Conservation (phyloP, 805 yeast genomes). For the Yamadazyma takamatsuzukensis region DNA sequence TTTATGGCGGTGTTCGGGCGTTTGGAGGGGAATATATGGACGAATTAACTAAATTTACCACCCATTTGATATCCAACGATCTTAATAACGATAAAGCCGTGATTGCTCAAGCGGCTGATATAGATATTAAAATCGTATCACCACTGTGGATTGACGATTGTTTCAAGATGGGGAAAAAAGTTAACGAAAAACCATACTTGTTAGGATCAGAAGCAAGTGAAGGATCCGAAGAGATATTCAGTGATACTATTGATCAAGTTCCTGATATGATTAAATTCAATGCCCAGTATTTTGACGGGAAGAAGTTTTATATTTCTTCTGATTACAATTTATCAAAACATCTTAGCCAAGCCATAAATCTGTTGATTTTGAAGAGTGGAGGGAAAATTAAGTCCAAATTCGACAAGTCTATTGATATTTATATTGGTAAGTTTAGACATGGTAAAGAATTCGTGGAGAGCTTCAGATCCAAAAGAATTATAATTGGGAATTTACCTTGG, state of each 20-base stretch:
- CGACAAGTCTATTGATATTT: constrained; percentile 30
- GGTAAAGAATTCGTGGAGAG: constrained; percentile 56
- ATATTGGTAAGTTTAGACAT: constrained; percentile 58
- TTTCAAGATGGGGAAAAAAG: constrained; percentile 45
- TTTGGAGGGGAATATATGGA: constrained; percentile 76
- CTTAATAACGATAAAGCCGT: constrained; percentile 54
- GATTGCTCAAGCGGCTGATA: constrained; percentile 43
- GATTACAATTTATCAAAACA: constrained; percentile 56
- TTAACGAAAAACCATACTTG: constrained; percentile 53
- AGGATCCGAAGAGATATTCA: background rate
- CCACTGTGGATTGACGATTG: constrained; percentile 83
- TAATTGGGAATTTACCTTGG: constrained; percentile 73
- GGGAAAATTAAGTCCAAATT: constrained; percentile 42
- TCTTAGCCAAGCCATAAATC: constrained; percentile 34
- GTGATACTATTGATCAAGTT: background rate
- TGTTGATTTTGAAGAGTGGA: constrained; percentile 49
- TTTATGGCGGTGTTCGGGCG: constrained; percentile 63
- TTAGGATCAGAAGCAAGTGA: background rate
- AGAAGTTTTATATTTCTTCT: constrained; percentile 46
- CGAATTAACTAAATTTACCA: constrained; percentile 62
- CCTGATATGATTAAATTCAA: constrained; percentile 5
- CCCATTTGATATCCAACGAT: constrained; percentile 68
- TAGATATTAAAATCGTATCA: constrained; percentile 55
- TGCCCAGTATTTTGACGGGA: constrained; percentile 35
- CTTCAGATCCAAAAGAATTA: constrained; percentile 32